Base-by-base conservation (phyloP, 1,284 basidiomycete genomes). In the Leccinum brunneo-olivaceum region DNA sequence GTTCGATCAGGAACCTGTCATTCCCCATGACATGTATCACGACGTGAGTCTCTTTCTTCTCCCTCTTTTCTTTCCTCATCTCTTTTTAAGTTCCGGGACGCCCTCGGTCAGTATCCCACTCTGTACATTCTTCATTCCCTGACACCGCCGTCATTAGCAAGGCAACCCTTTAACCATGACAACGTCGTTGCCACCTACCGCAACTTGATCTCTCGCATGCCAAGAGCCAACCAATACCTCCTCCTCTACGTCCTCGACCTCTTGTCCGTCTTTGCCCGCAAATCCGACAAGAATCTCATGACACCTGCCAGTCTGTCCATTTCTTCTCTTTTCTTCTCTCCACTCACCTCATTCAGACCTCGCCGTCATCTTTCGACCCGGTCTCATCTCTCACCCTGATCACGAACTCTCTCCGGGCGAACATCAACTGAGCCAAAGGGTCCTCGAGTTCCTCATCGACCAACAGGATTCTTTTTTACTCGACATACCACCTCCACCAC, bases 161-260 rank as follows among this genome's bases (percentile, higher is more conserved):
- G 77, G 57, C 68, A 74, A 55, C 77, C 81, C 12, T 73, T 70
- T 54, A 81, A 80, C 49, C 74, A 80, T 58, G 79, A 80, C 48
- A 74, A 80, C 60, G 74, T 83, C 24, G 82, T 92, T 45, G 63
- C 77, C 38, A 81, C 77, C 4, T 98, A 93, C 72, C 90, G 90
- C 57, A 72, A 74, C 25, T 72, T 98, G 44, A 95, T 98, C 53
- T 77, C 82, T 24, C 73, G 78, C 37, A 80, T 96, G 74, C 90
- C 93, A 1, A 80, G 81, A 14, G 78, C 87, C 25, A 95, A 96
- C 54, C 92, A 95, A 61, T 96, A 94, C 62, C 80, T 98, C 18
- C 74, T 98, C 21, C 81, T 98, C 44, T 98, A 98, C 64, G 90
- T 98, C 25, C 78, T 98, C 49, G 95, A 98, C 64, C 77, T 98